phyloP scores from a whole-genome alignment of 768 basidiomycete species.

The Xerocomellus dryophilus region DNA sequence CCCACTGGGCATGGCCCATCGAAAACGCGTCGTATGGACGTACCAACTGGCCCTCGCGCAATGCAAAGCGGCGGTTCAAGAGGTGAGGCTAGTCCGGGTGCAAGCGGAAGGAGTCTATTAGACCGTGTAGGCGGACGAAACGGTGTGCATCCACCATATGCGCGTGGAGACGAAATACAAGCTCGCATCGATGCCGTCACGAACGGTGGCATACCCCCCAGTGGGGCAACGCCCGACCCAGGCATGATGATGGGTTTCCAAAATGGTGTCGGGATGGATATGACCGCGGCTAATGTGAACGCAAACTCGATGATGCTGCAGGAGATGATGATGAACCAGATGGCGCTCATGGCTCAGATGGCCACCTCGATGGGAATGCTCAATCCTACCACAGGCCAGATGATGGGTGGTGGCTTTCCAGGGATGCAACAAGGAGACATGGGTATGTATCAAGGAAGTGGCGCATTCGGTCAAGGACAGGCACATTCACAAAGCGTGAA shows the following conservation, averaged over 20 bases:
- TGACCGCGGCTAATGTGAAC: constrained; percentile 51
- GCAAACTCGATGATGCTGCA: constrained; percentile 72
- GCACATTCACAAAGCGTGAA: constrained; percentile 19
- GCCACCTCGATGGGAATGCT: constrained; percentile 79
- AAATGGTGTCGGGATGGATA: constrained; percentile 45
- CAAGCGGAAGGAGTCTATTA: constrained; percentile 60
- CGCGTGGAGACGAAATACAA: constrained; percentile 67
- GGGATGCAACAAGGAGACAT: constrained; percentile 56
- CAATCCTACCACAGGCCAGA: constrained; percentile 55
- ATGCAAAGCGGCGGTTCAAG: constrained; percentile 46
- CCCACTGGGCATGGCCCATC: constrained; percentile 63
- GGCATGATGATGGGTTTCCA: constrained; percentile 44
- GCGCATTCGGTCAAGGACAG: constrained; percentile 22
- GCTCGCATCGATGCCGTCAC: constrained; percentile 79
- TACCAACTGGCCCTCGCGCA: constrained; percentile 83
- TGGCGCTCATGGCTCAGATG: constrained; percentile 94
- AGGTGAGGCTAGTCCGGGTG: constrained; percentile 13
- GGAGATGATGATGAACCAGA: constrained; percentile 89
- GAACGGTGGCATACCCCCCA: constrained; percentile 44
- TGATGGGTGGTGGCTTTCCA: constrained; percentile 53
- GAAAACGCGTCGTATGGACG: constrained; percentile 70
- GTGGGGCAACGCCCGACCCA: constrained; percentile 24
- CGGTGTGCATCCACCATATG: constrained; percentile 29
- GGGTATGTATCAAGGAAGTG: constrained; percentile 42
- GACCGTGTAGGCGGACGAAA: constrained; percentile 74